Evolutionary conservation across 495 filamentous ascomycete species (phyloP).

Genomic region (Talaromyces ruber): DNA sequence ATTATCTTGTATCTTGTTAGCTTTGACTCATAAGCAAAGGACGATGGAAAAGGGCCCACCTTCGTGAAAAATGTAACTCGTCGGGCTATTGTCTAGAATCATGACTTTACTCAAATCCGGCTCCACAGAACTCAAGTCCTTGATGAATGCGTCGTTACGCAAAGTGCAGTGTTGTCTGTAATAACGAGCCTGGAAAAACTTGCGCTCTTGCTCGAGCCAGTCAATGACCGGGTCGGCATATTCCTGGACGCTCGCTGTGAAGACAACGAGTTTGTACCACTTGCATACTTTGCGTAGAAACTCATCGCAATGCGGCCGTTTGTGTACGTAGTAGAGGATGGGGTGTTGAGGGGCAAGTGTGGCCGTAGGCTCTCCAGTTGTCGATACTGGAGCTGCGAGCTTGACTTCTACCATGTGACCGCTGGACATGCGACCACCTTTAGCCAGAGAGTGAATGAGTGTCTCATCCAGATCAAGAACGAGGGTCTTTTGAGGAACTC

Average conservation of each 20-base stretch:
- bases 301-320: constrained; percentile 92
- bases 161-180: constrained; percentile 96
- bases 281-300: constrained; percentile 90
- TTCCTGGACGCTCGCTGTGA: constrained; percentile 95
- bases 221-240: constrained; percentile 99
- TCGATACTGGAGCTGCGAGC: constrained; percentile 55
- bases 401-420: constrained; percentile 99
- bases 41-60: constrained; percentile 39
- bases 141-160: constrained; percentile 93
- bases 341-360: constrained; percentile 81
- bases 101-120: constrained; percentile 94
- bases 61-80: constrained; percentile 98
- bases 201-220: constrained; percentile 93
- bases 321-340: constrained; percentile 97
- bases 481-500: constrained; percentile 70
- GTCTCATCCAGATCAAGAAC: constrained; percentile 97
- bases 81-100: constrained; percentile 96
- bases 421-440: constrained; percentile 89
- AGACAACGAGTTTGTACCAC: constrained; percentile 97
- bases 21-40: background rate
- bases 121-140: constrained; percentile 92
- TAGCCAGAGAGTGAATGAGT: constrained; percentile 92
- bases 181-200: constrained; percentile 86
- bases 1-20: constrained; percentile 52
- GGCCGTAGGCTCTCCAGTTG: constrained; percentile 51